phyloP scores from a whole-genome alignment of 1,284 basidiomycete genomes.

The Clitocybe nebularis region DNA sequence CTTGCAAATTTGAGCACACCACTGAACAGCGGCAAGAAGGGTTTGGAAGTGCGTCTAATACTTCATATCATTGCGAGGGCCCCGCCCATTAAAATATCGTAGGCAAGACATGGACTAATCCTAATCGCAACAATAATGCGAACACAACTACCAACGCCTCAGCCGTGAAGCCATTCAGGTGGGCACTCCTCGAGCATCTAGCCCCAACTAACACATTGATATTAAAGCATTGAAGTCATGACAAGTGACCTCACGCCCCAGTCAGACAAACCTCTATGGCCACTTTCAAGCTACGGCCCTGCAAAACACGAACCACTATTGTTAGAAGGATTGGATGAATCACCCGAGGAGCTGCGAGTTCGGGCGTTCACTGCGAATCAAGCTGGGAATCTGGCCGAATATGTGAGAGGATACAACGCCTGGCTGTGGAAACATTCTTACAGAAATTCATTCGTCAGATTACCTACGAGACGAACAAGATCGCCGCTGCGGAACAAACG shows the following conservation, averaged over 20 bases:
- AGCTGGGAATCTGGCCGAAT: slow-evolving; percentile 58
- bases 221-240: slow-evolving; percentile 60
- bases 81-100: background rate
- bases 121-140: slow-evolving; percentile 20
- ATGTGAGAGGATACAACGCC: slow-evolving; percentile 57
- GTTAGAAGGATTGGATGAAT: slow-evolving; percentile 68
- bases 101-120: slow-evolving; percentile 36
- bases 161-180: too few relatives aligned
- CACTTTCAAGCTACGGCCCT: slow-evolving; percentile 78
- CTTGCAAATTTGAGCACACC: slow-evolving; percentile 70
- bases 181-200: too few relatives aligned
- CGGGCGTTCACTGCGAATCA: slow-evolving; percentile 60
- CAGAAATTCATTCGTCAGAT: slow-evolving; percentile 15
- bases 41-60: slow-evolving; percentile 33
- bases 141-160: slow-evolving; percentile 6
- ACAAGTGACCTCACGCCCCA: slow-evolving; percentile 53
- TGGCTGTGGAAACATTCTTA: slow-evolving; percentile 1
- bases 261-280: slow-evolving; percentile 75
- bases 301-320: slow-evolving; percentile 75
- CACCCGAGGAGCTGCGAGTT: slow-evolving; percentile 77
- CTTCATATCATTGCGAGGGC: slow-evolving; percentile 3
- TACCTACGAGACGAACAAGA: slow-evolving; percentile 51
- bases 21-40: slow-evolving; percentile 23
- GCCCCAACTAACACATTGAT: too few relatives aligned
- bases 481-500: slow-evolving; percentile 33